Evolutionary conservation across 768 basidiomycete genomes (phyloP), one percentile per base, ranked within the genome.

Genomic region (Leccinum ochraceum): DNA sequence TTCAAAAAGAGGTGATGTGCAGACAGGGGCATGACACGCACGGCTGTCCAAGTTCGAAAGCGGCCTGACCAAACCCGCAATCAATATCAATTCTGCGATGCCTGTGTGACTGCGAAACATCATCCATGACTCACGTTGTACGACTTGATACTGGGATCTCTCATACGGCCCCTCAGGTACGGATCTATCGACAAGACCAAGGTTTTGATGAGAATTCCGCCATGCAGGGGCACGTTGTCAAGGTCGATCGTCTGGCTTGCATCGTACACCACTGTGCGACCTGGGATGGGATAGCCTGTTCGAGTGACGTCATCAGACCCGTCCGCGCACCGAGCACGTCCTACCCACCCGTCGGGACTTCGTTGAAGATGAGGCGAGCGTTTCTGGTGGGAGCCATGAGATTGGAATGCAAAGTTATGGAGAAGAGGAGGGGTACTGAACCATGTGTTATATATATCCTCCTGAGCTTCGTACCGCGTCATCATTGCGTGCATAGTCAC

Each of bases 141-240:
- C 14, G 64, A 68, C 24, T 59, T 49, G 48, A 52, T 55, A 9
- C 37, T 13, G 3, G 59, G 5, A 13, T 60, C 60, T 8, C 76
- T 69, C 82, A 85, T 81, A 28, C 74, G 69, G 4, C 75, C 74
- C 39, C 80, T 69, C 68, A 81, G 57, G 60, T 79, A 84, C 0
- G 83, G 82, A 61, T 84, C 82, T 32, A 82, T 69, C 14, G 78
- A 79, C 16, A 83, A 67, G 6, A 73, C 76, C 24, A 86, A 73
- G 0, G 78, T 77, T 67, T 85, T 86, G 57, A 83, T 32, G 7
- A 87, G 69, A 61, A 84, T 69, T 1, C 81, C 82, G 2, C 81
- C 81, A 32, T 78, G 67, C 28, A 84, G 67, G 4, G 76, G 66
- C 1, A 75, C 78, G 22, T 66, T 78, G 16, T 84, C 81, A 32